These are phyloP conservation scores for Pichia nanzhaoensis DNA, from an alignment of 805 yeast species.

Conservation along the genomic window DNA sequence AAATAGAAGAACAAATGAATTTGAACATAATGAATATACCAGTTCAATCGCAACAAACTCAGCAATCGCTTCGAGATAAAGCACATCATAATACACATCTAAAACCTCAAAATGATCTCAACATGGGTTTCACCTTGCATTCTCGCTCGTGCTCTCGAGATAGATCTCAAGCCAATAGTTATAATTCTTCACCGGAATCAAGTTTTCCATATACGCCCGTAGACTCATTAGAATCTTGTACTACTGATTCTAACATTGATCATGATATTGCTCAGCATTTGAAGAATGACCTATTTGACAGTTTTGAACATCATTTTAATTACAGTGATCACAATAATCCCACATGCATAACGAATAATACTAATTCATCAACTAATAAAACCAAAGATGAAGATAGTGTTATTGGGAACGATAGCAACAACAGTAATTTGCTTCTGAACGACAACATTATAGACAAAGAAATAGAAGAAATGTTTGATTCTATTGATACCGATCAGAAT, in stretches of 20 bases:
- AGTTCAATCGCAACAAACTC: not conserved
- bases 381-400: too few relatives aligned
- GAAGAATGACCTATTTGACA: conserved; percentile 1
- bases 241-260: conserved; percentile 6
- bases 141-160: conserved; percentile 3
- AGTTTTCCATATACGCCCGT: conserved; percentile 18
- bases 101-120: not conserved
- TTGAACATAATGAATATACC: not conserved
- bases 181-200: conserved; percentile 15
- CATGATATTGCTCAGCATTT: conserved; percentile 5
- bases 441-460: not conserved
- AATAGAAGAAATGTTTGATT: not conserved
- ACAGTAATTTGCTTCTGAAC: too few relatives aligned
- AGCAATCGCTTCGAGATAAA: not conserved
- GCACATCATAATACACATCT: not conserved
- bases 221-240: conserved; percentile 18
- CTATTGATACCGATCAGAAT: too few relatives aligned
- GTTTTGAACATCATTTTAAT: not conserved
- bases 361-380: not conserved
- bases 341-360: not conserved
- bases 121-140: not conserved
- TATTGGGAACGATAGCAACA: too few relatives aligned
- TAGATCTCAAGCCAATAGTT: conserved; percentile 2
- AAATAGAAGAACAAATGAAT: conserved; percentile 9
- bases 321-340: not conserved